Percentiles rank a stretch among this genome's conserved stretches.
phyloP scores from a whole-genome alignment of 2,329 filamentous ascomycete genomes.

The Onygenales sp. region DNA sequence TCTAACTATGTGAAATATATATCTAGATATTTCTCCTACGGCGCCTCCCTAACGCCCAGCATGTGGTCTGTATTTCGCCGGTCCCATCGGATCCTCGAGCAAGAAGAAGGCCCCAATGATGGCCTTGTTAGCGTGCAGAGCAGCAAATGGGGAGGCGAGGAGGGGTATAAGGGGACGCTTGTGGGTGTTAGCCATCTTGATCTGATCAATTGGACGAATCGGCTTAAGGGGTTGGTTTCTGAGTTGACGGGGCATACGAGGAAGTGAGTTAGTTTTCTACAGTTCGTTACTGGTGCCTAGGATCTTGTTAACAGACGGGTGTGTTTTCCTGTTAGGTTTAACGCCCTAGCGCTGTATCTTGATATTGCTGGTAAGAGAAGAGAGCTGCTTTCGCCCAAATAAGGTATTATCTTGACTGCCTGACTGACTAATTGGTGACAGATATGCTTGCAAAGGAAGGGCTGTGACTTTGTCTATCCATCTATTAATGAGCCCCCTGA shows the following conservation, averaged over 20 bases:
- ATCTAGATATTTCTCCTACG: conserved; percentile 52
- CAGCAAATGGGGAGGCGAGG: conserved; percentile 48
- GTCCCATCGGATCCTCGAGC: conserved; percentile 45
- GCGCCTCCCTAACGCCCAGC: conserved; percentile 47
- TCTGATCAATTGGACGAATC: conserved; percentile 58
- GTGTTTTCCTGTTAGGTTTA: conserved; percentile 41
- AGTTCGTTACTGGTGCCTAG: background rate
- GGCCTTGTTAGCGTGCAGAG: conserved; percentile 53
- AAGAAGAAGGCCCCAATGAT: conserved; percentile 51
- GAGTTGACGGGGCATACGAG: conserved; percentile 46
- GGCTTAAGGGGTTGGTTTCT: conserved; percentile 50
- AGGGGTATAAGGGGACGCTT: conserved; percentile 51
- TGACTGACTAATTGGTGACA: conserved; percentile 5
- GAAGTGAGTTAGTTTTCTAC: conserved; percentile 31
- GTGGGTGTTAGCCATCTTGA: conserved; percentile 56
- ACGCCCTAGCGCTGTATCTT: conserved; percentile 55
- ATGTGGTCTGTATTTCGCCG: conserved; percentile 49
- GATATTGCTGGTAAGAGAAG: conserved; percentile 50
- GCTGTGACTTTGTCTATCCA: conserved; percentile 18
- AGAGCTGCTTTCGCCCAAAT: background rate
- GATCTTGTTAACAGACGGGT: conserved; percentile 1
- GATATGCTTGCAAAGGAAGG: conserved; percentile 65
- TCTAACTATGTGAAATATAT: conserved; percentile 7
- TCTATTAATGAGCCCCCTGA: background rate
- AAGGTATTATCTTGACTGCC: background rate